Evolutionary conservation across 345 rosid genomes (phyloP), one percentile per base, ranked within the genome.

Genomic region (Excoecaria cochinchinensis): DNA sequence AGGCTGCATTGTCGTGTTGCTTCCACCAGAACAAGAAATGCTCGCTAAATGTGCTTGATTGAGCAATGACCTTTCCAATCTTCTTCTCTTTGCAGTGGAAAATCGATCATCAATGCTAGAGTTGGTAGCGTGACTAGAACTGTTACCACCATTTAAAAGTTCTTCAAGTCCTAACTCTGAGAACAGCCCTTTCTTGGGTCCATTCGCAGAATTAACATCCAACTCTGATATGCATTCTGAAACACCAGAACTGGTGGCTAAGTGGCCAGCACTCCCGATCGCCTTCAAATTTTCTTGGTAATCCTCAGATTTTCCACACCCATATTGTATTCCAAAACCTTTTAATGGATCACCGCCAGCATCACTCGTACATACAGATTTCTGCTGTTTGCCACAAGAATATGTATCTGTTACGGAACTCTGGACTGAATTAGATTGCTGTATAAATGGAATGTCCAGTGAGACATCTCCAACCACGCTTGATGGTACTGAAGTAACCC

Each of bases 81-180:
- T 86, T 69, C 85, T 76, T 78, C 87, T 85, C 85, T 89, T 91
- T 40, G 81, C 69, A 38, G 82, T 71, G 42, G 84, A 81, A 48
- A 78, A 58, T 62, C 79, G 82, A 78, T 82, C 89, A 79, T 79
- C 82, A 76, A 63, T 65, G 64, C 74, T 67, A 52, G 79, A 75
- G 72, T 83, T 82, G 21, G 82, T 79, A 65, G 74, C 76, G 67
- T 70, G 73, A 53, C 69, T 77, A 24, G 86, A 81, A 79, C 59
- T 79, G 74, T 67, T 83, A 70, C 79, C 71, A 67, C 90, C 84
- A 59, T 75, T 78, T 73, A 89, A 71, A 64, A 93, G 88, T 71
- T 89, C 89, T 83, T 82, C 85, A 47, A 89, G 82, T 66, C 96
- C 96, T 73, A 90, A 83, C 82, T 90, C 93, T 24, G 97, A 91